A percentile compares a stretch with the other conserved stretches of the same genome.
These are phyloP conservation scores for Sordariomycetes sp. DNA, from an alignment of 2,329 filamentous ascomycete species.

Conservation along the genomic window DNA sequence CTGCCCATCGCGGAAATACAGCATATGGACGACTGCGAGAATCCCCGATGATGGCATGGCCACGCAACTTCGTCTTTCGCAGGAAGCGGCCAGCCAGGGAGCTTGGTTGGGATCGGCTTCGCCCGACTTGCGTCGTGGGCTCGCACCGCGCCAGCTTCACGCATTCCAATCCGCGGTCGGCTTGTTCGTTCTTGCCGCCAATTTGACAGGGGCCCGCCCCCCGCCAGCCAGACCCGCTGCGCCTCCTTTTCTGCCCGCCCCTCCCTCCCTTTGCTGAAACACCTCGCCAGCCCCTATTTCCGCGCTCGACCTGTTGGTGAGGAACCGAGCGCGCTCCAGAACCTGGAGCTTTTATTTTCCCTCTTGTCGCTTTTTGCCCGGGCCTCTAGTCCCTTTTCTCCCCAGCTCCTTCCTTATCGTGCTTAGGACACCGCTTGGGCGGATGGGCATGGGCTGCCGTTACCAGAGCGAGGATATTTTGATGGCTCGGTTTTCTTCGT, in stretches of 20 bases:
- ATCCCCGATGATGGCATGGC: neutral
- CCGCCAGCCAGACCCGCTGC: neutral
- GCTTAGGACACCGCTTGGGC: too few relatives aligned
- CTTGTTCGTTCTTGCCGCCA: neutral
- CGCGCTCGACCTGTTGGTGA: neutral
- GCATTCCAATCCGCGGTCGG: neutral
- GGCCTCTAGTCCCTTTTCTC: neutral
- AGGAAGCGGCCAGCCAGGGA: neutral
- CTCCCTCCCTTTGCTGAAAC: constrained; percentile 11
- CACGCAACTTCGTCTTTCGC: neutral
- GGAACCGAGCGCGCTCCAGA: too few relatives aligned
- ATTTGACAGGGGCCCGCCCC: neutral
- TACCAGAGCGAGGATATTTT: neutral
- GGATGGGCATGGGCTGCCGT: too few relatives aligned
- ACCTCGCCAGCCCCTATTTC: constrained; percentile 7
- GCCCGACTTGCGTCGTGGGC: neutral
- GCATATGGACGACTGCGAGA: neutral
- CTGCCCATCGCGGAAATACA: neutral
- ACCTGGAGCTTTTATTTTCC: too few relatives aligned
- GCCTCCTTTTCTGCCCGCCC: neutral
- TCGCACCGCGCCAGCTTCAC: neutral
- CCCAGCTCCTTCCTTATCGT: neutral
- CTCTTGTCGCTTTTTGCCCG: neutral
- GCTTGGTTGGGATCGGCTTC: neutral
- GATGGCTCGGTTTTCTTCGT: neutral